Conservation (phyloP, 257 asterid genomes). For the Apocynum venetum region DNA sequence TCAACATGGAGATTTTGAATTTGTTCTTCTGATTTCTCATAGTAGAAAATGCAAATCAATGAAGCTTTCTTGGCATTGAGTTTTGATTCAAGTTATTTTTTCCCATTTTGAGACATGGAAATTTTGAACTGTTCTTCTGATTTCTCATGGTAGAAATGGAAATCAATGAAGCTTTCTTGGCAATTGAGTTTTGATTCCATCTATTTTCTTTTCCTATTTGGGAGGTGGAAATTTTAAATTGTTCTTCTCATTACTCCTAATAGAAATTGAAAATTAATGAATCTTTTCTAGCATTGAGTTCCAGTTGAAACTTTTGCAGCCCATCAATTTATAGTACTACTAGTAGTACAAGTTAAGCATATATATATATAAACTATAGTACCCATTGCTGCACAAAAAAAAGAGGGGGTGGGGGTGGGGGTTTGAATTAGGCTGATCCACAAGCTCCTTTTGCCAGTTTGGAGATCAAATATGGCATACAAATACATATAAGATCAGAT, state of each 20-base stretch:
- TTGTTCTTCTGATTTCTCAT: too few species aligned
- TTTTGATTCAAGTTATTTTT: not conserved
- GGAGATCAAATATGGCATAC: constrained; percentile 1
- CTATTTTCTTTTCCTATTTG: not conserved
- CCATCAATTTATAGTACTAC: not conserved
- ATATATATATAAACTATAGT: not conserved
- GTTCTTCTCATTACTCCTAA: not conserved
- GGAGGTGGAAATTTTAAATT: not conserved
- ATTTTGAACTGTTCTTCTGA: not conserved
- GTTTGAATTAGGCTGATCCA: constrained; percentile 1
- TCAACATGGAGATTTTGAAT: too few species aligned
- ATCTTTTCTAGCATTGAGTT: not conserved
- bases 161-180: not conserved
- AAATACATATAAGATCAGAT: not conserved
- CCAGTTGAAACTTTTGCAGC: not conserved
- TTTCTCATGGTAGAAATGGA: not conserved
- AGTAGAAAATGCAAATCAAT: too few species aligned
- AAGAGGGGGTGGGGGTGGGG: not conserved
- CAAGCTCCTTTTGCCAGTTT: not conserved
- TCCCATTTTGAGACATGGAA: not conserved
- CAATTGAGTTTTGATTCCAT: not conserved
- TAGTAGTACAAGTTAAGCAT: not conserved
- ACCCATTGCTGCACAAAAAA: not conserved
- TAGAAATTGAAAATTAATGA: not conserved
- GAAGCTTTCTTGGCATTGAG: not conserved